Conservation (phyloP, 176 grass and related monocot genomes). For the Hsuehochloa calcarea region DNA sequence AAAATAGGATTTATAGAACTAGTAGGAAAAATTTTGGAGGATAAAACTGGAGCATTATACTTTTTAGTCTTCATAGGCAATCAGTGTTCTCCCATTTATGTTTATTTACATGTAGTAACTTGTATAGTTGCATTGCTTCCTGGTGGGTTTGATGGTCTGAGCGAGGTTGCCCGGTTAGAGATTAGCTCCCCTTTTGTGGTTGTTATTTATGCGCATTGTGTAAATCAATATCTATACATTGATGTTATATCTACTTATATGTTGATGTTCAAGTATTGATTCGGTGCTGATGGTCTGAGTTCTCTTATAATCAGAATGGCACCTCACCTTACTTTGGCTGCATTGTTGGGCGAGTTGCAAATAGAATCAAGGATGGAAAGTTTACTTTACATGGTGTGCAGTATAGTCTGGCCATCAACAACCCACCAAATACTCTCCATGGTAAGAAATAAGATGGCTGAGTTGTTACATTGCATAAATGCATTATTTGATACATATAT, state of each 20-base stretch:
- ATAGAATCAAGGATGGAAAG: slow-evolving; percentile 81
- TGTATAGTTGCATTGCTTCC: not conserved
- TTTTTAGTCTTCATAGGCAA: not conserved
- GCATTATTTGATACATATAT: not conserved
- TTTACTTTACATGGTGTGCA: slow-evolving; percentile 66
- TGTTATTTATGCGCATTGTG: slow-evolving; percentile 7
- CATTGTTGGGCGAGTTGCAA: slow-evolving; percentile 89
- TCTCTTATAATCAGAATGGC: slow-evolving; percentile 60
- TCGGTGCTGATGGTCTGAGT: slow-evolving; percentile 27
- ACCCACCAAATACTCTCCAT: slow-evolving; percentile 77
- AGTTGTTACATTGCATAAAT: not conserved
- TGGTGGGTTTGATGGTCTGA: not conserved
- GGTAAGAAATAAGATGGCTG: slow-evolving; percentile 37
- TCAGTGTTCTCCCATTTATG: not conserved
- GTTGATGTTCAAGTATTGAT: not conserved
- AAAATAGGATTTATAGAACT: not conserved
- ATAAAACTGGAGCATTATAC: not conserved
- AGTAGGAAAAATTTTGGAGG: not conserved
- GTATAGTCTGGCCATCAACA: slow-evolving; percentile 70
- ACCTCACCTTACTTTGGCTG: slow-evolving; percentile 78
- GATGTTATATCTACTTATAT: not conserved
- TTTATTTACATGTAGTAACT: not conserved
- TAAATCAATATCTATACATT: not conserved
- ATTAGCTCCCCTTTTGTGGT: not conserved
- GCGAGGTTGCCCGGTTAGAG: not conserved